Base-by-base conservation (phyloP, 345 rosid species). In the Dipteronia sinensis region DNA sequence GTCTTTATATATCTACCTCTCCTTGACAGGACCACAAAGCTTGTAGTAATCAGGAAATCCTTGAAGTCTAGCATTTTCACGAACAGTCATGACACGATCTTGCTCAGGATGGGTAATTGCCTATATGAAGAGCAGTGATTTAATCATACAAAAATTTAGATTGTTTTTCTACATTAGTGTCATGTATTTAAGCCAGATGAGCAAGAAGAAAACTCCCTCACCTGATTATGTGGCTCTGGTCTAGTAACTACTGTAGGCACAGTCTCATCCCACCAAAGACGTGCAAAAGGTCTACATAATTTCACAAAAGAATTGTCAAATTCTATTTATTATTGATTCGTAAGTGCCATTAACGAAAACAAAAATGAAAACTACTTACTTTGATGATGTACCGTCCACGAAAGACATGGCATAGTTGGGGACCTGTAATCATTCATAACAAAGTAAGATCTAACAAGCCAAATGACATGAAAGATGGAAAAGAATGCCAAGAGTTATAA, bases 261-360 rank as follows among this genome's bases (percentile, higher is more conserved):
- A 1, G 88, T 94, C 67, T 91, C 95, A 72, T 94, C 97, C 98
- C 94, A 91, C 97, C 95, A 94, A 23, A 91, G 78, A 23, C 97
- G 94, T 58, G 84, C 98, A 66, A 94, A 94, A 0, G 95, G 94
- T 71, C 97, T 93, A 40, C 38, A 76, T 15, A 70, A 56, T 51
- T 76, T 29, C 29, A 53, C 12, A 34, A 13, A 9, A 16, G 16
- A 29, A 69, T 9, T 1, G 46, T 44, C 20, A 6, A 5, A n/a
- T n/a, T 65, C 10, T 17, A 65, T 34, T 5, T 5, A 19, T 29
- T 16, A 11, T 10, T 38, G 4, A 23, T 38, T 20, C 19, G 15
- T 68, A 65, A 66, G 8, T 34, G 38, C 69, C 20, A 22, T 9
- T 2, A 53, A 46, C 10, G 46, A 27, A 69, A 25, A 12, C 23